These are phyloP conservation scores for Thelonectria rubi DNA, from an alignment of 2,329 filamentous ascomycete species.

Conservation along the genomic window DNA sequence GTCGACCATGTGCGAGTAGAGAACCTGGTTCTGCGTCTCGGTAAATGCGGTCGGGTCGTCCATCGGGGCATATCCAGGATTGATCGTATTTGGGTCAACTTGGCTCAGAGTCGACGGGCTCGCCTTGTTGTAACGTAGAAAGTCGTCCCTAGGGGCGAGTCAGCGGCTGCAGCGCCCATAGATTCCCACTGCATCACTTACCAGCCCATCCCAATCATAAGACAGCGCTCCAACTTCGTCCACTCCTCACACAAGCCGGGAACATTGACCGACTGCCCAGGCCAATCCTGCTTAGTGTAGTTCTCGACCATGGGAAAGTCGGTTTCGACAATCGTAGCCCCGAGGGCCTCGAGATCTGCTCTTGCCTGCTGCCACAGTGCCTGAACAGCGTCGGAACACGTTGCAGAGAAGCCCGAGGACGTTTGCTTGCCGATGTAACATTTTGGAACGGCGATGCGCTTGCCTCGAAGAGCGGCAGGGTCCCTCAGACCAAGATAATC, in stretches of 20 bases:
- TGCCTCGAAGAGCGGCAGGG: conserved; percentile 34
- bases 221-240: conserved; percentile 22
- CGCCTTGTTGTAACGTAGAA: conserved; percentile 1
- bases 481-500: conserved; percentile 46
- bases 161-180: no score
- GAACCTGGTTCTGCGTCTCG: conserved; percentile 22
- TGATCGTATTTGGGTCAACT: conserved; percentile 11
- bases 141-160: conserved; percentile 7
- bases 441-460: conserved; percentile 26
- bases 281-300: conserved; percentile 27
- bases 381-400: conserved; percentile 32
- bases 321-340: conserved; percentile 53
- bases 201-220: conserved; percentile 24
- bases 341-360: conserved; percentile 49
- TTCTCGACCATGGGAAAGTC: conserved; percentile 31
- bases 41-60: conserved; percentile 13
- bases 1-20: conserved; percentile 21
- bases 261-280: conserved; percentile 20
- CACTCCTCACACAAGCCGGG: conserved; percentile 17
- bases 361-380: conserved; percentile 46
- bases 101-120: background rate
- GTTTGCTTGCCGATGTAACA: conserved; percentile 16
- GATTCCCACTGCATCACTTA: no score
- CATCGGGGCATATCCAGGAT: conserved; percentile 16
- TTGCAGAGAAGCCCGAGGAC: conserved; percentile 15